A percentile compares a stretch with the other conserved stretches of the same genome.
Evolutionary conservation across 805 yeast genomes (phyloP).

Genomic region (Starmerella bacillaris): DNA sequence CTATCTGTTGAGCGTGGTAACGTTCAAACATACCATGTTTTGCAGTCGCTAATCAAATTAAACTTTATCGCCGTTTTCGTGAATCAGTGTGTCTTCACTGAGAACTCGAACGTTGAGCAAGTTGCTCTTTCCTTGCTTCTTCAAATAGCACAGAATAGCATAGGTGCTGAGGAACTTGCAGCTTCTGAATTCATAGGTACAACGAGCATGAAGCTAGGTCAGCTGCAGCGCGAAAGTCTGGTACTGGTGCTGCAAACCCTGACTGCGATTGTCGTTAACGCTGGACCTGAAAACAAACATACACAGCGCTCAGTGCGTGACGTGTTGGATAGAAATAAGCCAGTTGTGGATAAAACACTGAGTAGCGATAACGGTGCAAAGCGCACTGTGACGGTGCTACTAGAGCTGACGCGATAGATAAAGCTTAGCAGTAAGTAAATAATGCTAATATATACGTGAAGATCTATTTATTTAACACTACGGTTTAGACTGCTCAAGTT

Average conservation of each 20-base stretch:
- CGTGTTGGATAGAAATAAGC: conserved; percentile 34
- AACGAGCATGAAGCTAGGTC: conserved; percentile 39
- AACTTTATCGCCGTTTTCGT: conserved; percentile 50
- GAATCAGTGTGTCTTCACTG: conserved; percentile 20
- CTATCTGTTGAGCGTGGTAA: conserved; percentile 37
- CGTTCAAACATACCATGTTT: conserved; percentile 36
- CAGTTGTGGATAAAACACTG: conserved; percentile 1
- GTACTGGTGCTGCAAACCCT: conserved; percentile 61
- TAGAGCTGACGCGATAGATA: too few relatives aligned
- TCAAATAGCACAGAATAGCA: conserved; percentile 55
- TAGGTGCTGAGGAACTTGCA: conserved; percentile 60
- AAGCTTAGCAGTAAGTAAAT: too few relatives aligned
- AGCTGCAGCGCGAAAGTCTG: conserved; percentile 42
- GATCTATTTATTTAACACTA: too few relatives aligned
- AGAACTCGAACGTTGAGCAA: conserved; percentile 34
- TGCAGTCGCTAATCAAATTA: conserved; percentile 43
- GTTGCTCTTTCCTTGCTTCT: conserved; percentile 50
- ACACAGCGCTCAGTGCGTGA: conserved; percentile 36
- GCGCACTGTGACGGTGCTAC: too few relatives aligned
- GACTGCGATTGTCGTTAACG: conserved; percentile 45
- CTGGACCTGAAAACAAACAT: conserved; percentile 57
- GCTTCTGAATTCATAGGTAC: conserved; percentile 56
- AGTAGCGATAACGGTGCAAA: too few relatives aligned
- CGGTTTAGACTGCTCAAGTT: conserved; percentile 34
- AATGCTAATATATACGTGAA: too few relatives aligned